Conservation (phyloP, 75 land plant genomes). For the Pseudotsuga menziesii region DNA sequence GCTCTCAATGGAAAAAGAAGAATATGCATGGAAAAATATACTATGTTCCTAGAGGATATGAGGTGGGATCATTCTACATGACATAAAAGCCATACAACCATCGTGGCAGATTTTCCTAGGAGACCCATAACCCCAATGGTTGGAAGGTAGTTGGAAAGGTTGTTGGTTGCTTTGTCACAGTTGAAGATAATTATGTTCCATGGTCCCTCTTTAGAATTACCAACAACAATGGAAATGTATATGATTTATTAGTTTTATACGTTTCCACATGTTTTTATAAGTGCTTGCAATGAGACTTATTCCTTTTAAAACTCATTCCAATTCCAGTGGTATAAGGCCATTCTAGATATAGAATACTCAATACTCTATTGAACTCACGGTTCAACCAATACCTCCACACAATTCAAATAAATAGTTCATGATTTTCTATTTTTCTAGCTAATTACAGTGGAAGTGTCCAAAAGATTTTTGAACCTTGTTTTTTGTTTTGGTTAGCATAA, state of each 20-base stretch:
- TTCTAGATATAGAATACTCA: neutral
- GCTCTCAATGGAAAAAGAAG: neutral
- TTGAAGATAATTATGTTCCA: neutral
- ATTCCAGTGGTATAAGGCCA: neutral
- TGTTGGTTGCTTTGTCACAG: too few relatives aligned
- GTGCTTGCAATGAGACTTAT: too few relatives aligned
- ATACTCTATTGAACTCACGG: neutral
- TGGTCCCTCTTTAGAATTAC: constrained; percentile 7
- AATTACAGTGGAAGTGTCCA: neutral
- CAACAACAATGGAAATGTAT: neutral
- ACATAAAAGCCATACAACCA: neutral
- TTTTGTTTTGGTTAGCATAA: neutral
- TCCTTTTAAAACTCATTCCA: neutral
- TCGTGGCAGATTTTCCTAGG: neutral
- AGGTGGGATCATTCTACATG: neutral
- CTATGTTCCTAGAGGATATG: neutral
- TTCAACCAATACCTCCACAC: neutral
- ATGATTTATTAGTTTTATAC: neutral
- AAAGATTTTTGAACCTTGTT: neutral
- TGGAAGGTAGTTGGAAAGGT: too few relatives aligned
- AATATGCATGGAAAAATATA: neutral
- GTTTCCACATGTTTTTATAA: neutral
- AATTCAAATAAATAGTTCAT: too few relatives aligned
- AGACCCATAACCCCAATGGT: neutral
- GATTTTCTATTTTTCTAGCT: too few relatives aligned